phyloP scores from a whole-genome alignment of 2,329 filamentous ascomycete species.

The Cercospora sesami region DNA sequence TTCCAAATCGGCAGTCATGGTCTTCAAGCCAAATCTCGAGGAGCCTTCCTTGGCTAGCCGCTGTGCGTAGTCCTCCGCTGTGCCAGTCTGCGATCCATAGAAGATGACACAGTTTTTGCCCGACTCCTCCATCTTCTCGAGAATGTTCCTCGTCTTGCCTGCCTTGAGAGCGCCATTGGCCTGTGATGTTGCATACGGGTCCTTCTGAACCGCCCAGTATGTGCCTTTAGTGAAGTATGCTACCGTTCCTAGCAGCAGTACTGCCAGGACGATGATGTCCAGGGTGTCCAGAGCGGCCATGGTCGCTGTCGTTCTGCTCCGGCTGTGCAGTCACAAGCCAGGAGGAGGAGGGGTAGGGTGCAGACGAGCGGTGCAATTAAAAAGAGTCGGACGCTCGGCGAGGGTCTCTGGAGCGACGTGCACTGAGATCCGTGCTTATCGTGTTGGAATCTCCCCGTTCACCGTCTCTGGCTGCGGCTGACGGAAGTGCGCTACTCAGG shows the following conservation, averaged over 20 bases:
- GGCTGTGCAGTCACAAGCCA: conserved; percentile 2
- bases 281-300: conserved; percentile 98
- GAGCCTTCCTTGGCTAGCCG: conserved; percentile 95
- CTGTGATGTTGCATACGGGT: conserved; percentile 79
- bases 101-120: conserved; percentile 98
- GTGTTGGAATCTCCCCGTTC: not conserved
- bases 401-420: conserved; percentile 2
- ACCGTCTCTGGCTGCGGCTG: conserved; percentile 10
- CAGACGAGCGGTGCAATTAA: conserved; percentile 10
- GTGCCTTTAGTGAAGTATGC: conserved; percentile 98
- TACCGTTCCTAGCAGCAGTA: conserved; percentile 79
- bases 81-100: conserved; percentile 97
- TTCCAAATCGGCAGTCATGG: conserved; percentile 96
- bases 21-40: conserved; percentile 92
- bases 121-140: conserved; percentile 93
- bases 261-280: conserved; percentile 86
- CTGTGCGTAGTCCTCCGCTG: conserved; percentile 96
- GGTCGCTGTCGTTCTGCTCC: conserved; percentile 31
- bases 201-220: conserved; percentile 84
- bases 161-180: conserved; percentile 69
- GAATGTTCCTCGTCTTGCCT: conserved; percentile 84
- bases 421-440: conserved; percentile 9
- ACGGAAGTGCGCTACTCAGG: conserved; percentile 4
- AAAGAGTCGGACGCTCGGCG: conserved; percentile 4
- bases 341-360: not conserved